Base-by-base conservation (phyloP, 139 green algal species). In the Picochlorum sp. region DNA sequence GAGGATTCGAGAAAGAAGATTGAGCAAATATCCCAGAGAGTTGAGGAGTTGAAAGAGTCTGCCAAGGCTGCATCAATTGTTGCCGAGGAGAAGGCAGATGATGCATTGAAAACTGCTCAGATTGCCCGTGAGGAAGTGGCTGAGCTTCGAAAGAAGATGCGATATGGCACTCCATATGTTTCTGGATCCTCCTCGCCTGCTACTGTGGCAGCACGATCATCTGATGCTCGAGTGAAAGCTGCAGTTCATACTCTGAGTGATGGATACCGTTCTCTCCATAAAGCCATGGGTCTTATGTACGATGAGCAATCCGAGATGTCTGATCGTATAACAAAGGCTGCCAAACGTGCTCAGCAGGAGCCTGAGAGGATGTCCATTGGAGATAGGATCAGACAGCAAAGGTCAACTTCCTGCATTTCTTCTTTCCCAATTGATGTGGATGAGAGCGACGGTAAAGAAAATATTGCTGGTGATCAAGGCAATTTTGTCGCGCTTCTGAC, bases 211-310 rank as follows among this genome's bases (percentile, higher is more conserved):
- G 2, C 44, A 21, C 21, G 21, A 50, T 32, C 58, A 30, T 52
- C 58, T 65, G 58, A 65, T 52, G 41, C 58, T 16, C 20, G 58
- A 20, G 20, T 65, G 13, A 65, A 65, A 26, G 41, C 44, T 23
- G 58, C 58, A 15, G 23, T 65, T 32, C n/a, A 26, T 26, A 65
- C 58, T 26, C 23, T 65, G 16, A 65, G 58, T 26, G 58, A 65
- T 52, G 58, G 58, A 20, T 65, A 65, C 23, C n/a, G 23, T 18
- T 65, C 58, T 52, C 23, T 65, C 6, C 58, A 65, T 23, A 51
- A 32, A 28, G 58, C 58, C n/a, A 52, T 65, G 58, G 15, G 20
- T 24, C 15, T 65, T 21, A 65, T 65, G 58, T 65, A 65, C 2
- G 23, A 65, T 15, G 58, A 65, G 13, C 58, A 65, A 23, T 14